Evolutionary conservation across 2,329 filamentous ascomycete genomes (phyloP).

Genomic region (Beauveria rudraprayagi): DNA sequence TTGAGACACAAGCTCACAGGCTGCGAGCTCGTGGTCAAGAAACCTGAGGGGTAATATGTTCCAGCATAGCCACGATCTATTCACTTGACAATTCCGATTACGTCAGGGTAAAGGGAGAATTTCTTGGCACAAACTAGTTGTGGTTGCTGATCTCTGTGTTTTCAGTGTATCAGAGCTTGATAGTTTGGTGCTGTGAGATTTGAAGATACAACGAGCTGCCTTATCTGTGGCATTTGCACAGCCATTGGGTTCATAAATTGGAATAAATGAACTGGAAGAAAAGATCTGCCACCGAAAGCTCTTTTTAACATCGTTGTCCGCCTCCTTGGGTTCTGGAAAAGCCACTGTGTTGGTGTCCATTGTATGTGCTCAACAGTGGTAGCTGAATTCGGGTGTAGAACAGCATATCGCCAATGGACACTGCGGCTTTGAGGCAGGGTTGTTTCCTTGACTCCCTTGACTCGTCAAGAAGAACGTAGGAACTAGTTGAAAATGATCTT

Average conservation of each 20-base stretch:
- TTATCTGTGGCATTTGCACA: not conserved
- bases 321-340: not conserved
- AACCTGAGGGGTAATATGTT: not conserved
- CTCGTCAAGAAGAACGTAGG: no score
- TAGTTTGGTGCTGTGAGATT: conserved; percentile 1
- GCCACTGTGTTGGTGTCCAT: not conserved
- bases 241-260: not conserved
- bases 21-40: not conserved
- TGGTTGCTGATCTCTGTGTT: not conserved
- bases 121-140: not conserved
- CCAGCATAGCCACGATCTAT: conserved; percentile 7
- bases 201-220: not conserved
- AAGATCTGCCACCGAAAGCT: not conserved
- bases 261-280: not conserved
- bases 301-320: not conserved
- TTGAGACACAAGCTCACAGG: not conserved
- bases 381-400: not conserved
- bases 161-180: not conserved
- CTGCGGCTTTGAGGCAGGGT: no score
- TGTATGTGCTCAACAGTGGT: not conserved
- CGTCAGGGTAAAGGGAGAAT: not conserved
- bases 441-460: no score
- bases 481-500: no score
- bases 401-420: not conserved
- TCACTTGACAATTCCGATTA: not conserved